These are phyloP conservation scores for Groenewaldozyma salmanticensis DNA, from an alignment of 805 yeast species.

Conservation along the genomic window DNA sequence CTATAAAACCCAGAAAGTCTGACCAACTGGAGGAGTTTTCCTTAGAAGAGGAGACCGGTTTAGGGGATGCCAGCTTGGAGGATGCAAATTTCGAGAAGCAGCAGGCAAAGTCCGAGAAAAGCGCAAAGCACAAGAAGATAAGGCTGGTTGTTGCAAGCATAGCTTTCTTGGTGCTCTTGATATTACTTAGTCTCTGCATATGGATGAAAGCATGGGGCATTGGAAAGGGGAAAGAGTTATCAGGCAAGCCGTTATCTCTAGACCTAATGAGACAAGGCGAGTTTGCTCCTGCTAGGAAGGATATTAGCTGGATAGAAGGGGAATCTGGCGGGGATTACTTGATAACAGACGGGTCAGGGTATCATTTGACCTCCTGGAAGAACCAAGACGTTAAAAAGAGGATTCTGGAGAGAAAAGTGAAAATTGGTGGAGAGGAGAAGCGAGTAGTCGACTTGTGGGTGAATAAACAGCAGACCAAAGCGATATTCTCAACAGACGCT, in stretches of 20 bases:
- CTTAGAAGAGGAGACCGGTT: no score
- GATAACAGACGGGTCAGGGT: slow-evolving; percentile 31
- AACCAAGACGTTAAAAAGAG: slow-evolving; percentile 6
- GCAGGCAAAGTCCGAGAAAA: no score
- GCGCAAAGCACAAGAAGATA: no score
- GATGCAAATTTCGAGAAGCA: no score
- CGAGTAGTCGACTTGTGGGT: slow-evolving; percentile 35
- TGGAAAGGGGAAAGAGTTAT: neutral
- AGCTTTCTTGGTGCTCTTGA: neutral
- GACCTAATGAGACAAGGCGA: slow-evolving; percentile 43
- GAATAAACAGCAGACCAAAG: slow-evolving; percentile 38
- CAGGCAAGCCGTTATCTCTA: slow-evolving; percentile 28
- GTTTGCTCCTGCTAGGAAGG: slow-evolving; percentile 42
- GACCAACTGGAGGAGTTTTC: no score
- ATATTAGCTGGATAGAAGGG: slow-evolving; percentile 59
- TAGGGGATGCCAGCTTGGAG: no score
- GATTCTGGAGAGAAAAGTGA: slow-evolving; percentile 24
- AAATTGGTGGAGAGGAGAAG: slow-evolving; percentile 33
- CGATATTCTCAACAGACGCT: slow-evolving; percentile 45
- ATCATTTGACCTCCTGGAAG: slow-evolving; percentile 39
- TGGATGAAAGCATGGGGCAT: neutral
- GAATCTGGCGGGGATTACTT: slow-evolving; percentile 64
- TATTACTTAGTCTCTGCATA: neutral
- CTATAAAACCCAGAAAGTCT: no score
- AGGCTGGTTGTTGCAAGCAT: neutral